Evolutionary conservation across 2,329 filamentous ascomycete genomes (phyloP), one percentile per base, ranked within the genome.

Genomic region (Proliferodiscus dingleyae): DNA sequence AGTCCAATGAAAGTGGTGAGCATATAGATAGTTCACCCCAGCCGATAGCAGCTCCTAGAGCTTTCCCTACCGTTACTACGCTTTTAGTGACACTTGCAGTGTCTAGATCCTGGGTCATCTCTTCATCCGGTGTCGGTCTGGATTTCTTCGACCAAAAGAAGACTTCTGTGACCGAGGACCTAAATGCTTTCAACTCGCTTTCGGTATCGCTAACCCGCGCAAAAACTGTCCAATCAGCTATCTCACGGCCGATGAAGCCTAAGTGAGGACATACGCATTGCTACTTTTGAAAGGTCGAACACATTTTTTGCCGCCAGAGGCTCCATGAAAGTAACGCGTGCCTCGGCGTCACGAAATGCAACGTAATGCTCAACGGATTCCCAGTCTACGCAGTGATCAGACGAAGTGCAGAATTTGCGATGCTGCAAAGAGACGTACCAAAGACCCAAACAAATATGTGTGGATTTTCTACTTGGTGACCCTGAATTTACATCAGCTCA

Each of bases 281-380:
- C 34, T 13, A n/a, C 18, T n/a, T 10, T 23, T 24, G 34, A 23
- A 11, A 22, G 10, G 13, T 24, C 29, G 15, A 32, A 32, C 29
- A 15, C 5, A 26, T 26, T 11, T 6, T 26, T 26, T 26, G 6
- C 6, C 24, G 11, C 11, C 24, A 26, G 11, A 6, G 24, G 24
- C 11, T 6, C 24, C 24, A 26, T 11, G 24, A 26, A 26, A 6
- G 24, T 11, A 26, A 11, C 11, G 24, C 24, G 21, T 30, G 37
- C 40, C 15, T 23, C 18, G 11, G 40, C 33, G 13, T 33, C 15
- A 6, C n/a, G 10, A 26, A 43, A 43, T 21, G 28, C 30, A 5
- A 29, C 24, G 16, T n/a, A 16, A 4, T 33, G 29, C n/a, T 33
- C 28, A n/a, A 36, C 18, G 16, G 40, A 43, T 34, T 43, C 40